Conservation (phyloP, 2,329 filamentous ascomycete species). For the Camillea tinctor region DNA sequence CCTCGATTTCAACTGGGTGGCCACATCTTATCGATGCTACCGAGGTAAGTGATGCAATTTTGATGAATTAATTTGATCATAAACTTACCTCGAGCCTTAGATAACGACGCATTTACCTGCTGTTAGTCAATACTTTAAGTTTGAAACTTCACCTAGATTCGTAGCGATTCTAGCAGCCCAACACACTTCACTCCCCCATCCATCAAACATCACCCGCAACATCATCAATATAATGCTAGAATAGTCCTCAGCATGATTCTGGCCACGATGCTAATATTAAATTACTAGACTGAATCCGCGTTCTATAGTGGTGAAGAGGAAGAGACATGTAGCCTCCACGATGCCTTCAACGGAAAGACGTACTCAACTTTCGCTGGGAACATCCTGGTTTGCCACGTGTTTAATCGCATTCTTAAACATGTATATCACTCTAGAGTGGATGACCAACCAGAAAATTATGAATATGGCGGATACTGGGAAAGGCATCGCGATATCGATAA, state of each 20-base stretch:
- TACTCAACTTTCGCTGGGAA: slow-evolving; percentile 73
- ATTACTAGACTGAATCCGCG: slow-evolving; percentile 64
- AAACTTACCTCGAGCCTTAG: slow-evolving; percentile 32
- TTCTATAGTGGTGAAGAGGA: slow-evolving; percentile 67
- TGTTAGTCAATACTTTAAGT: slow-evolving; percentile 15
- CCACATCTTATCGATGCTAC: slow-evolving; percentile 74
- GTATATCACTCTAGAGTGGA: slow-evolving; percentile 69
- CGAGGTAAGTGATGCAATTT: slow-evolving; percentile 49
- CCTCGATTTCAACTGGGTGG: slow-evolving; percentile 88
- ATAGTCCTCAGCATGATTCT: not conserved
- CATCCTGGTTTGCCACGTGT: slow-evolving; percentile 68
- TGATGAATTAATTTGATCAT: not conserved
- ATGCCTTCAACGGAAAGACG: slow-evolving; percentile 59
- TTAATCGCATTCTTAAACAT: slow-evolving; percentile 79
- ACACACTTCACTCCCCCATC: not conserved
- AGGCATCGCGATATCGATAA: slow-evolving; percentile 82
- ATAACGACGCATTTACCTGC: slow-evolving; percentile 75
- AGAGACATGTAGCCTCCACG: slow-evolving; percentile 60
- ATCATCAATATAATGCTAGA: not conserved
- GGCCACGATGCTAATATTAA: slow-evolving; percentile 14
- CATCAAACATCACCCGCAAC: not conserved
- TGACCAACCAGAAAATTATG: slow-evolving; percentile 72
- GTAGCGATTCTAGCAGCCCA: not conserved
- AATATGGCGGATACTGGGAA: slow-evolving; percentile 78
- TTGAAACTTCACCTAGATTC: not conserved